A percentile compares a stretch with the other conserved stretches of the same genome.
These are phyloP conservation scores for Eutrema salsugineum DNA, from an alignment of 441 rosid species.

Conservation along the genomic window DNA sequence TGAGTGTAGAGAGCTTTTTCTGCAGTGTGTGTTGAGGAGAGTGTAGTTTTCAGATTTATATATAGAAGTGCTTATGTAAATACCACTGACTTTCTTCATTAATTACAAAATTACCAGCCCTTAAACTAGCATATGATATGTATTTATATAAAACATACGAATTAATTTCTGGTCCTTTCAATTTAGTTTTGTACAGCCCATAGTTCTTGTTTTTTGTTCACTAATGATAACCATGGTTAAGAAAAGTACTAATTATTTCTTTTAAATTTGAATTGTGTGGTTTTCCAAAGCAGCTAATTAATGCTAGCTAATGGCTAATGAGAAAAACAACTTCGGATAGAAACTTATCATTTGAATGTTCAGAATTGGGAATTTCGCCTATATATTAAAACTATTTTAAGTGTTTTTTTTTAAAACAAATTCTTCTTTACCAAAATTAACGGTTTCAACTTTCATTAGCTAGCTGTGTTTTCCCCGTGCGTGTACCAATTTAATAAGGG, in stretches of 20 bases:
- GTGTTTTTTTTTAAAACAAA: neutral
- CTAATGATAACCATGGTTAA: neutral
- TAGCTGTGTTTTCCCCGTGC: conserved; percentile 23
- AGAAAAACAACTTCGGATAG: neutral
- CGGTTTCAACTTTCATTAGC: conserved; percentile 10
- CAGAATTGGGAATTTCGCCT: neutral
- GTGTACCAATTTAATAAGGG: neutral
- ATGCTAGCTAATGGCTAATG: neutral
- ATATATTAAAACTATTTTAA: neutral
- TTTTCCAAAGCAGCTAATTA: neutral
- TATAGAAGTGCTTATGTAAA: neutral
- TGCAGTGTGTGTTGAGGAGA: neutral
- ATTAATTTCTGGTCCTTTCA: neutral
- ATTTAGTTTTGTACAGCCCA: neutral
- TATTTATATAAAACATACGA: neutral
- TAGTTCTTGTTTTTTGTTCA: neutral
- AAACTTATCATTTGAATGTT: neutral
- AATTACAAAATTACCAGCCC: conserved; percentile 19
- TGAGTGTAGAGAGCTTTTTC: neutral
- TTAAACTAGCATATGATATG: neutral
- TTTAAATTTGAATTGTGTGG: conserved; percentile 17
- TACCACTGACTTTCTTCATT: conserved; percentile 2
- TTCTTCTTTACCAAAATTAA: neutral
- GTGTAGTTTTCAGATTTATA: conserved; percentile 12
- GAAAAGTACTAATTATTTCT: neutral